Conservation (phyloP, 2,329 filamentous ascomycete genomes). For the Dactylellina leptospora region DNA sequence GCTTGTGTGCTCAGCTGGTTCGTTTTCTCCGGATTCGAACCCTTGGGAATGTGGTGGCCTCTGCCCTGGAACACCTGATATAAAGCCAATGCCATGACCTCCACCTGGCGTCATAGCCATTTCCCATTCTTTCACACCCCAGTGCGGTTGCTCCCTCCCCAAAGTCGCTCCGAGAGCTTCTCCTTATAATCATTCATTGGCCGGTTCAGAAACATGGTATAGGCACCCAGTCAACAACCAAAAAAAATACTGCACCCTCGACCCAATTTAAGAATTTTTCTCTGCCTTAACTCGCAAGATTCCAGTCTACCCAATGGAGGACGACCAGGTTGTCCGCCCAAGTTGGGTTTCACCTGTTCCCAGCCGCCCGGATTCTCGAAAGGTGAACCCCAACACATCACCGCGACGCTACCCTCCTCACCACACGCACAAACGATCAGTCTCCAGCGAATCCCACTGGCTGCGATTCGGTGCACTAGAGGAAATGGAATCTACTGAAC, state of each 20-base stretch:
- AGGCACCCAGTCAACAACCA: constrained; percentile 3
- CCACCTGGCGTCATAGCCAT: constrained; percentile 28
- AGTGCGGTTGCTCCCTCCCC: constrained; percentile 18
- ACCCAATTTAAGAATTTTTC: background rate
- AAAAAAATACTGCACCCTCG: background rate
- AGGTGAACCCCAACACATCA: constrained; percentile 32
- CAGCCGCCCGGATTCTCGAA: constrained; percentile 43
- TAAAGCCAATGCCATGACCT: constrained; percentile 40
- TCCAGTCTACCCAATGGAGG: constrained; percentile 15
- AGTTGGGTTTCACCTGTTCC: constrained; percentile 18
- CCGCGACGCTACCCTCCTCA: constrained; percentile 27
- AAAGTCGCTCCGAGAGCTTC: constrained; percentile 10
- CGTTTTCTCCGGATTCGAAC: constrained; percentile 35
- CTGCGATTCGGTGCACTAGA: constrained; percentile 43
- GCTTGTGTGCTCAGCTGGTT: constrained; percentile 25
- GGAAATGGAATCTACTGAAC: constrained; percentile 8
- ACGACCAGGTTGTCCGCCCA: constrained; percentile 17
- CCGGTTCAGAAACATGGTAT: constrained; percentile 38
- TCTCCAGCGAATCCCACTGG: constrained; percentile 51
- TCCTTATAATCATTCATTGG: constrained; percentile 25
- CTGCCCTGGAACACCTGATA: constrained; percentile 9
- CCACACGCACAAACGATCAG: constrained; percentile 40
- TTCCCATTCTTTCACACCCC: background rate
- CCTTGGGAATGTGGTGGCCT: constrained; percentile 24
- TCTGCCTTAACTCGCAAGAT: background rate